Evolutionary conservation across 148 eudicot species (phyloP), one percentile per base, ranked within the genome.

Genomic region (Euryodendron excelsum): DNA sequence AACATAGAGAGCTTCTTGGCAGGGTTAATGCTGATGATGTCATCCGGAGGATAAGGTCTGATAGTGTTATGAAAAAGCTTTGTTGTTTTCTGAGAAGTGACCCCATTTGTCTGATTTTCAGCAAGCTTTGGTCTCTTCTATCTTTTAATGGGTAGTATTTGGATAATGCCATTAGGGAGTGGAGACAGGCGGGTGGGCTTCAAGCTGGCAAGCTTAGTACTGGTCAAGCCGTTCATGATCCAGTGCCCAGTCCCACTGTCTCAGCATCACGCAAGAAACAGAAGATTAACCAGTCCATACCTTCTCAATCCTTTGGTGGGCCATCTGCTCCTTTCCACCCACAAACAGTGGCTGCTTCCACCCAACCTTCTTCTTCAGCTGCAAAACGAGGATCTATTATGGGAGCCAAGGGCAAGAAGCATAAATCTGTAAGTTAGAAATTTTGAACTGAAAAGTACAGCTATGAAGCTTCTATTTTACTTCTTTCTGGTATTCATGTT

Each of bases 261-360:
- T 89, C 99, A 72, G 99, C 93, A 5, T 90, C 96, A 30, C 94
- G 94, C 50, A 93, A 89, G 83, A 92, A 89, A 69, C 94, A 84
- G 80, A 91, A 88, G 85, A 79, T 87, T 63, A 85, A 80, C 27
- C 93, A 85, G 79, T 84, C 96, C 59, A 68, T 84, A 52, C 88
- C 92, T 52, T 88, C 93, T 62, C 87, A 91, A 78, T 88, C 98
- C 23, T 94, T 87, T 79, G 90, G 84, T 13, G 88, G 84, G 67
- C 86, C 93, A 55, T 55, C 59, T 4, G 13, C 55, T 75, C 34
- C 86, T 75, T 85, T 78, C 34, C 90, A 80, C 53, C 82, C 87
- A 82, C 86, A 78, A 77, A 50, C 76, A 41, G 72, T 80, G 63
- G 75, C 84, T 76, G 69, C 80, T 52, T 36, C 84, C 75, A 83